phyloP scores from a whole-genome alignment of 2,329 filamentous ascomycete genomes.

The Stachybotrys chlorohalonatus region DNA sequence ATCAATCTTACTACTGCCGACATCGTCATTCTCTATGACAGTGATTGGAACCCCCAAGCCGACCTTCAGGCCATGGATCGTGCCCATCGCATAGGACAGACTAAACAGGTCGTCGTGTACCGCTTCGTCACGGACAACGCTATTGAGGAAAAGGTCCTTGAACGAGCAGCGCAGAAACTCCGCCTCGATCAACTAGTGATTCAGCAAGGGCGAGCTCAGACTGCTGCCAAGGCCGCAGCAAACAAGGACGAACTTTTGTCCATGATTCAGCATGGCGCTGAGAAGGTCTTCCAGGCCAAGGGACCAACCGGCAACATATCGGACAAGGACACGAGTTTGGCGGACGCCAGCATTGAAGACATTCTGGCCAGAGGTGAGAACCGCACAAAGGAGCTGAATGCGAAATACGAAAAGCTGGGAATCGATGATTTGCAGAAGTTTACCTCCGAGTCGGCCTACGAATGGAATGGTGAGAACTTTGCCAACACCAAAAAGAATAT shows the following conservation, averaged over 20 bases:
- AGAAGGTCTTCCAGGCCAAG: constrained; percentile 77
- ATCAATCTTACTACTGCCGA: constrained; percentile 95
- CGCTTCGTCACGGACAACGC: constrained; percentile 96
- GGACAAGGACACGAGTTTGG: constrained; percentile 53
- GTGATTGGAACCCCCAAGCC: constrained; percentile 97
- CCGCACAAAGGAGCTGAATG: constrained; percentile 81
- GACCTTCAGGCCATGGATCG: constrained; percentile 99
- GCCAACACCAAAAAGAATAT: constrained; percentile 87
- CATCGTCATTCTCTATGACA: constrained; percentile 93
- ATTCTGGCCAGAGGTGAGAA: constrained; percentile 82
- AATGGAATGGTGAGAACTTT: constrained; percentile 98
- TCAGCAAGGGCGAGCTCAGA: constrained; percentile 90
- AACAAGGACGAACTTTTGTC: constrained; percentile 93
- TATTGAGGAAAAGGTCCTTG: constrained; percentile 96
- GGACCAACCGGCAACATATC: constrained; percentile 52
- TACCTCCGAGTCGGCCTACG: constrained; percentile 92
- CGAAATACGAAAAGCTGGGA: constrained; percentile 92
- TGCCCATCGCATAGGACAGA: constrained; percentile 96
- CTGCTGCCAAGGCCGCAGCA: constrained; percentile 79
- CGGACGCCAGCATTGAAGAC: constrained; percentile 82
- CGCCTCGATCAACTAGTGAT: constrained; percentile 96
- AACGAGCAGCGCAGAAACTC: constrained; percentile 92
- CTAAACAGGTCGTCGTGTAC: constrained; percentile 95
- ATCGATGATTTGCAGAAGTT: constrained; percentile 98
- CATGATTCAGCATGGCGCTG: constrained; percentile 99